Evolutionary conservation across 2,329 filamentous ascomycete species (phyloP), one percentile per base, ranked within the genome.

Genomic region (Arthrobotrys conoides): DNA sequence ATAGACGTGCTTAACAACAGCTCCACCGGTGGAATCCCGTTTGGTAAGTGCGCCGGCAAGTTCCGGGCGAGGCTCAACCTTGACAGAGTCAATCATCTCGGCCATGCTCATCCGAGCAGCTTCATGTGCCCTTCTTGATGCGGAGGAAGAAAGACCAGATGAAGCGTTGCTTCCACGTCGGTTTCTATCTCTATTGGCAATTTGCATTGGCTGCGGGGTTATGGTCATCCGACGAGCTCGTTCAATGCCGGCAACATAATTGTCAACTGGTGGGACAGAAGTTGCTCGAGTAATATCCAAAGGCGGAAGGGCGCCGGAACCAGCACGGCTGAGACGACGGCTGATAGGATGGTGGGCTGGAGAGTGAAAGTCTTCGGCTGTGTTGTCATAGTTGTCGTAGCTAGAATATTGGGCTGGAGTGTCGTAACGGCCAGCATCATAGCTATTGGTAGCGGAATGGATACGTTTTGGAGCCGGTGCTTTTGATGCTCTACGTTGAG

Each of bases 181-280:
- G 36, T 80, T 81, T 64, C 80, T 80, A 20, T 80, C 76, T 18
- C 76, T 57, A 27, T 59, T 66, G 36, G 64, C 51, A 27, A 79
- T 79, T 18, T 70, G 69, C 20, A 73, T 55, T 5, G 76, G 73
- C 12, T 80, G 70, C n/a, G 80, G 81, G 38, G 80, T 80, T 12
- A 80, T 80, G 27, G 79, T 79, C 69, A 80, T 79, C 38, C 80
- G 79, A 41, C 81, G 80, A 14, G 76, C 76, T 18, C 80, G 79
- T 65, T 80, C 72, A 24, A 71, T 53, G 27, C 76, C 63, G 27
- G 70, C 65, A 27, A 79, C 76, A 51, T 79, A 78, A 6, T 79
- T 71, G 27, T 81, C 79, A 24, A 63, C 79, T 20, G 81, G 80
- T 46, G 81, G 81, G 22, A 82, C 81, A 9, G 81, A 82, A 4